These are phyloP conservation scores for Alternaria alternata DNA, from an alignment of 2,329 filamentous ascomycete genomes.

Conservation along the genomic window DNA sequence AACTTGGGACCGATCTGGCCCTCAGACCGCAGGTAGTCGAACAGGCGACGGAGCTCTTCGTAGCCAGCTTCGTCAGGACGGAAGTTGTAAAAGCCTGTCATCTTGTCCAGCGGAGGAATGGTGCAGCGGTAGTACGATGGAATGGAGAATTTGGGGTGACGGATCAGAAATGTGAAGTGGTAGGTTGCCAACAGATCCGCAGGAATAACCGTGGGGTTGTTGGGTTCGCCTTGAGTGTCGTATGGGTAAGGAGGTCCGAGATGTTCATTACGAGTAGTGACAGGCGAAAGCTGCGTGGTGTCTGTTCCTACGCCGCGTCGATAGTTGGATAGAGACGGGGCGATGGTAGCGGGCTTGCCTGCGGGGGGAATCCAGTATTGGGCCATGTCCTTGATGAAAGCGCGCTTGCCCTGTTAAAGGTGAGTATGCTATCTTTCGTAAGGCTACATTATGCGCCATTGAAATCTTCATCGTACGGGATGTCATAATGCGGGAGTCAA, in stretches of 20 bases:
- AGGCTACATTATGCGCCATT: not conserved
- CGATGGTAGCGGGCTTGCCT: conserved; percentile 71
- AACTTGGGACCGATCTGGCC: conserved; percentile 75
- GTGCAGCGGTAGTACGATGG: conserved; percentile 96
- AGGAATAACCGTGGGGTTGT: conserved; percentile 88
- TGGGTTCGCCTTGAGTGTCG: conserved; percentile 65
- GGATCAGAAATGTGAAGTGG: conserved; percentile 96
- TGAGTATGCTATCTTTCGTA: conserved; percentile 27
- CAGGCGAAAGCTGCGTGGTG: conserved; percentile 44
- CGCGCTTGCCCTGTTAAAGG: conserved; percentile 75
- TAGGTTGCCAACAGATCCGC: conserved; percentile 76
- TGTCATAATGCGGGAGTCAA: not conserved
- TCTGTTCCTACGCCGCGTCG: conserved; percentile 69
- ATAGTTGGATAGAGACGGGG: conserved; percentile 73
- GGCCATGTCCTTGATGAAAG: conserved; percentile 98
- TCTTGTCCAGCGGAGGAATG: conserved; percentile 79
- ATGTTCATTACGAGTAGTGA: conserved; percentile 37
- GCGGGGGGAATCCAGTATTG: conserved; percentile 87
- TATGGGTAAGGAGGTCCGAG: conserved; percentile 64
- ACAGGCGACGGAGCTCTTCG: conserved; percentile 82
- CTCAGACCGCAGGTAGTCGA: conserved; percentile 79
- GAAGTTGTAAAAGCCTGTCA: conserved; percentile 88
- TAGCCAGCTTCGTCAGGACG: conserved; percentile 91
- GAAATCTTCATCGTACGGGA: not conserved
- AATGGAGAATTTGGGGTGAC: conserved; percentile 89